These are phyloP conservation scores for Macrophomina tecta DNA, from an alignment of 2,329 filamentous ascomycete species.

Conservation along the genomic window DNA sequence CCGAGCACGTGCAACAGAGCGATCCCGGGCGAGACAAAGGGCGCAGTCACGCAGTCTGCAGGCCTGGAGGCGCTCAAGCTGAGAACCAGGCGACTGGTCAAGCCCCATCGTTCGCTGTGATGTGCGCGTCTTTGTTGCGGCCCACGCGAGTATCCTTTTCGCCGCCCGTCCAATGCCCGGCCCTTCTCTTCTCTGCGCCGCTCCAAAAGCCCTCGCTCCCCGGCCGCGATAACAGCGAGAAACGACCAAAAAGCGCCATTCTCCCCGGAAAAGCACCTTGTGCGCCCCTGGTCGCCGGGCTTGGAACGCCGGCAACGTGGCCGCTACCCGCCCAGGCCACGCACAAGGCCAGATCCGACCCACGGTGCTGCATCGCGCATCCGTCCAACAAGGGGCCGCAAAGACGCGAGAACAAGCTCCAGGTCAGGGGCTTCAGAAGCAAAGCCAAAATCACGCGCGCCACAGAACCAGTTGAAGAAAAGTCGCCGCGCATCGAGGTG, in stretches of 20 bases:
- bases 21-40: background rate
- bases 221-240: background rate
- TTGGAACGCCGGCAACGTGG: conserved; percentile 11
- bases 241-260: background rate
- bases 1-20: conserved; percentile 2
- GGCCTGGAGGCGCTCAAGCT: too few relatives aligned
- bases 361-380: background rate
- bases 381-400: background rate
- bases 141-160: background rate
- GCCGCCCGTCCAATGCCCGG: too few relatives aligned
- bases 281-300: background rate
- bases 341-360: background rate
- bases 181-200: background rate
- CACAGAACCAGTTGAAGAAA: background rate
- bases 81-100: background rate
- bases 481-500: background rate
- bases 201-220: background rate
- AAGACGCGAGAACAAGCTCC: background rate
- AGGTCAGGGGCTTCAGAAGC: conserved; percentile 12
- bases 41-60: background rate
- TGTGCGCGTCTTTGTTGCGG: conserved; percentile 11
- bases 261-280: background rate
- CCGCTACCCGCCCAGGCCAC: background rate
- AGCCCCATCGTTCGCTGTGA: background rate
- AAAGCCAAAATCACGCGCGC: conserved; percentile 14